Evolutionary conservation across 2,329 filamentous ascomycete genomes (phyloP).

Genomic region (Biscogniauxia marginata): DNA sequence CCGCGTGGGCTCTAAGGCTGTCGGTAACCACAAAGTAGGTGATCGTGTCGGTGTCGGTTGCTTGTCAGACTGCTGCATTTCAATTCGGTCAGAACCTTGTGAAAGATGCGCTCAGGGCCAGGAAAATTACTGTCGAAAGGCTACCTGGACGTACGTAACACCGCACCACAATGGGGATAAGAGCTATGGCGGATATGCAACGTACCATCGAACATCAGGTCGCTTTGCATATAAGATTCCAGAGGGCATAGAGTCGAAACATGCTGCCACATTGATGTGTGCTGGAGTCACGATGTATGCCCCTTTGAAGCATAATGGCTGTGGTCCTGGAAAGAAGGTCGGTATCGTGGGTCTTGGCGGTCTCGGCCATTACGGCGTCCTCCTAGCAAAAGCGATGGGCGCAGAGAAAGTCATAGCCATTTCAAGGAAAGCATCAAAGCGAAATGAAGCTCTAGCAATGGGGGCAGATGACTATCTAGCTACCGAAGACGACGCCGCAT

Average conservation of each 20-base stretch:
- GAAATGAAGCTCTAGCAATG: slow-evolving; percentile 48
- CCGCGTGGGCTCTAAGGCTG: slow-evolving; percentile 36
- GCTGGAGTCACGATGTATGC: slow-evolving; percentile 63
- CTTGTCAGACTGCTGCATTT: slow-evolving; percentile 43
- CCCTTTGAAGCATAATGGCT: slow-evolving; percentile 57
- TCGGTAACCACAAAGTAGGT: slow-evolving; percentile 44
- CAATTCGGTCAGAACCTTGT: slow-evolving; percentile 26
- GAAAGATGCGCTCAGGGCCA: slow-evolving; percentile 16
- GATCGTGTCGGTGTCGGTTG: slow-evolving; percentile 53
- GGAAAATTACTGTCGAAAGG: slow-evolving; percentile 24
- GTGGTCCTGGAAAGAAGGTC: slow-evolving; percentile 61
- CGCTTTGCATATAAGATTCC: slow-evolving; percentile 45
- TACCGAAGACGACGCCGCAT: slow-evolving; percentile 48
- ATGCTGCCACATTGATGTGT: slow-evolving; percentile 61
- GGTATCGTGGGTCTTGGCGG: slow-evolving; percentile 64
- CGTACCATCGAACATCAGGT: slow-evolving; percentile 17
- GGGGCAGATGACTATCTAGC: slow-evolving; percentile 41
- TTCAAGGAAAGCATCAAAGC: slow-evolving; percentile 47
- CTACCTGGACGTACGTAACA: slow-evolving; percentile 43
- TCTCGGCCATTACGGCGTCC: slow-evolving; percentile 63
- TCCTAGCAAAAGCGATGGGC: slow-evolving; percentile 62
- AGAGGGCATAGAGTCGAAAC: slow-evolving; percentile 32
- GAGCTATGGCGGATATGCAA: slow-evolving; percentile 50
- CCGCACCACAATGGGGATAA: slow-evolving; percentile 47
- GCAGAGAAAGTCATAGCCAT: slow-evolving; percentile 56